A percentile compares a stretch with the other conserved stretches of the same genome.
phyloP scores from a whole-genome alignment of 345 rosid genomes.

The Stellera chamaejasme region DNA sequence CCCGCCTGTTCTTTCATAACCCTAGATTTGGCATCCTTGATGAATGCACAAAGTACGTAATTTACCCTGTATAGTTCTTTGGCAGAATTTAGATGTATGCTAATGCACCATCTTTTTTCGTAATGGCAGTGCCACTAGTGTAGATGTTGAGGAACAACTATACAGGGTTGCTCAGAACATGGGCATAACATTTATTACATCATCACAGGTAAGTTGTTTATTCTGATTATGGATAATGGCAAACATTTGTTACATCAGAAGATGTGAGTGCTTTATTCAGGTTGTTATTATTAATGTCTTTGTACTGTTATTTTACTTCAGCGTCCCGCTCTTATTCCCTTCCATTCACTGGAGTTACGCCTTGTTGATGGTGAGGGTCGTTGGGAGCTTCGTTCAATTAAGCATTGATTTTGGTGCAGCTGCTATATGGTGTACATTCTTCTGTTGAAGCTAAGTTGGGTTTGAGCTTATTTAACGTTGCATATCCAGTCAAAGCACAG shows the following conservation, averaged over 20 bases:
- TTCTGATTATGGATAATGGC: background rate
- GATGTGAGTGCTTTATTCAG: too few species aligned
- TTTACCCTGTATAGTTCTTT: conserved; percentile 4
- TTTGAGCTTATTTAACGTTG: too few species aligned
- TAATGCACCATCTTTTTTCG: conserved; percentile 5
- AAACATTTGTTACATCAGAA: background rate
- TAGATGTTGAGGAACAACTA: conserved; percentile 95
- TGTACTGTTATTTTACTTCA: conserved; percentile 18
- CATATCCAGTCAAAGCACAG: too few species aligned
- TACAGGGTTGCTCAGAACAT: conserved; percentile 68
- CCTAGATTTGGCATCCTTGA: conserved; percentile 93
- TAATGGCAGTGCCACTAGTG: conserved; percentile 75
- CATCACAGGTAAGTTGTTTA: conserved; percentile 65
- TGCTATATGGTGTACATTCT: background rate
- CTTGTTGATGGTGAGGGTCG: conserved; percentile 93
- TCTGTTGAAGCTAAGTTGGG: background rate
- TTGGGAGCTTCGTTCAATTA: conserved; percentile 84
- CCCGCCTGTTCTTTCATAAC: conserved; percentile 89
- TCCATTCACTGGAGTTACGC: conserved; percentile 72
- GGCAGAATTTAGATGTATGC: too few species aligned
- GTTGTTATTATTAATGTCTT: background rate
- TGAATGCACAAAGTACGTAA: conserved; percentile 91
- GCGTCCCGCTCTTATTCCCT: conserved; percentile 95
- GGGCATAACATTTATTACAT: conserved; percentile 88
- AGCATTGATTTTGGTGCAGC: conserved; percentile 25